Conservation (phyloP, 176 grass and related monocot species). For the Carex kokanica region DNA sequence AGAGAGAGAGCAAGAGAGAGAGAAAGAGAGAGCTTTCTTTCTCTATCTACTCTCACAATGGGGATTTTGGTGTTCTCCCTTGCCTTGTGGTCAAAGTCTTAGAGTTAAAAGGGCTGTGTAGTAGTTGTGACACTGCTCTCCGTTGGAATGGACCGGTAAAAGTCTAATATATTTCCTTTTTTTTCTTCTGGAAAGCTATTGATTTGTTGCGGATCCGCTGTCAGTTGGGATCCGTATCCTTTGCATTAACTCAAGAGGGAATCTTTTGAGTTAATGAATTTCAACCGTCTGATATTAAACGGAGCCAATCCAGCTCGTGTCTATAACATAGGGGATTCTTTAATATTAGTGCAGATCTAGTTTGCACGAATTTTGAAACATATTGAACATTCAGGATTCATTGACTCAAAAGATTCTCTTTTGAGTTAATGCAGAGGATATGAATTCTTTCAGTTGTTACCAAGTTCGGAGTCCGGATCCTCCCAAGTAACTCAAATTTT, state of each 20-base stretch:
- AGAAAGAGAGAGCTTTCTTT: background rate
- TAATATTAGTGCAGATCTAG: too few species aligned
- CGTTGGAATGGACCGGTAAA: background rate
- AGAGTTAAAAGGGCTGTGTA: background rate
- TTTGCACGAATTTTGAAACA: too few species aligned
- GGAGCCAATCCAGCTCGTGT: too few species aligned
- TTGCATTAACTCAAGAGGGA: too few species aligned
- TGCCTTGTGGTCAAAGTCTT: constrained; percentile 6
- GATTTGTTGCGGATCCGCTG: background rate
- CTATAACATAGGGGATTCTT: too few species aligned
- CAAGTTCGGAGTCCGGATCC: background rate
- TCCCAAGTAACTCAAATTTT: too few species aligned
- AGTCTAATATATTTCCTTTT: background rate
- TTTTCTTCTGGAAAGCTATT: background rate
- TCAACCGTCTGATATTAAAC: too few species aligned
- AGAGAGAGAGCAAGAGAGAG: background rate
- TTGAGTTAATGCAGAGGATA: too few species aligned
- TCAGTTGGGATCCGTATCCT: too few species aligned
- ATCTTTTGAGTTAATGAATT: too few species aligned
- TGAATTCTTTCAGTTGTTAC: background rate
- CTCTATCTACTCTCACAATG: background rate
- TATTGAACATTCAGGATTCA: too few species aligned
- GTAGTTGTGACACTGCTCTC: constrained; percentile 10
- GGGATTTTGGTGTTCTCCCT: background rate
- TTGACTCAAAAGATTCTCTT: too few species aligned